Evolutionary conservation across 768 basidiomycete genomes (phyloP).

Genomic region (Coprinopsis cinerea): DNA sequence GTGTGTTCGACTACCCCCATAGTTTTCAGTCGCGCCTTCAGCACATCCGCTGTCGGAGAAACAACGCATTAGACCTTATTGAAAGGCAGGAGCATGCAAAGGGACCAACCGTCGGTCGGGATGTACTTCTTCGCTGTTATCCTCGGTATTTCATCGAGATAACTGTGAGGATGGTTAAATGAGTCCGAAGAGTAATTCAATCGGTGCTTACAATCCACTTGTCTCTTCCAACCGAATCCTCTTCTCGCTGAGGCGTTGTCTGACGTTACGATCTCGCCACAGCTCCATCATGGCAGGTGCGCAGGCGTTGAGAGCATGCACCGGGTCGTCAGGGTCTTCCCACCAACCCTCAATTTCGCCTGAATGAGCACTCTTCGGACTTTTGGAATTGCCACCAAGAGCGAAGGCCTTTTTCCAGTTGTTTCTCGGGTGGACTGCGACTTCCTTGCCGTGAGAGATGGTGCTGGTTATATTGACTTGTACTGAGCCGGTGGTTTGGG

Average conservation of each 20-base stretch:
- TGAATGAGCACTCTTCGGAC: conserved; percentile 64
- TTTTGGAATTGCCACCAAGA: conserved; percentile 53
- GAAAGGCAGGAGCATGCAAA: not conserved
- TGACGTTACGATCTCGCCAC: conserved; percentile 71
- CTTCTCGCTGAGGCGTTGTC: conserved; percentile 56
- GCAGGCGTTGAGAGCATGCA: conserved; percentile 62
- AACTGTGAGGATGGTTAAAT: conserved; percentile 37
- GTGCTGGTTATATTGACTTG: conserved; percentile 18
- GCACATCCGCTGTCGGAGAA: conserved; percentile 53
- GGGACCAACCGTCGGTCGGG: conserved; percentile 59
- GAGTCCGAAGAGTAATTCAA: conserved; percentile 5
- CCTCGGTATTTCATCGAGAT: conserved; percentile 73
- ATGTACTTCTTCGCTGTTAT: conserved; percentile 80
- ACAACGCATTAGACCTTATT: conserved; percentile 2
- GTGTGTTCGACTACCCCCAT: conserved; percentile 76
- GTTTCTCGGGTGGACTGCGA: conserved; percentile 52
- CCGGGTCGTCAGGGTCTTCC: conserved; percentile 81
- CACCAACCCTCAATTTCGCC: conserved; percentile 77
- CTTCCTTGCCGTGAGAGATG: conserved; percentile 38
- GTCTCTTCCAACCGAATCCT: conserved; percentile 71
- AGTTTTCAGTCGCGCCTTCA: conserved; percentile 79
- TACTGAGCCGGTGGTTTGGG: conserved; percentile 24
- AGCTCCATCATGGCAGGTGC: conserved; percentile 64
- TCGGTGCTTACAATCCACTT: conserved; percentile 69
- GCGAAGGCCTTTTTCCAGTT: conserved; percentile 70